Conservation (phyloP, 768 basidiomycete genomes). For the Lanmaoa pseudosensibilis region DNA sequence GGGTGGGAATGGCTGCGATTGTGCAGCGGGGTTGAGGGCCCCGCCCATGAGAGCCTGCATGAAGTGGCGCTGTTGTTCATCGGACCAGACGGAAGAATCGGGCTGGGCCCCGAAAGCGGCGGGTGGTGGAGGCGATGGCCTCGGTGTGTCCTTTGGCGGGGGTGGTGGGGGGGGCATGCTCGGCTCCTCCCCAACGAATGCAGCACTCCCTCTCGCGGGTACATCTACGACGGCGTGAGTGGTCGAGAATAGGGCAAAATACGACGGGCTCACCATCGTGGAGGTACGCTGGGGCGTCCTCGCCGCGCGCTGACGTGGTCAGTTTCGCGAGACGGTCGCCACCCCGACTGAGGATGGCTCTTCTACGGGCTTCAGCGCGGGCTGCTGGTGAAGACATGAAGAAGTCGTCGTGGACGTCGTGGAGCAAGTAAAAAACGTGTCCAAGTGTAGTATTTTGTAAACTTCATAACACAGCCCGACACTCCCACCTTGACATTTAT, state of each 20-base stretch:
- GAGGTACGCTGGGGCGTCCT: conserved; percentile 58
- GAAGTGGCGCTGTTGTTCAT: conserved; percentile 68
- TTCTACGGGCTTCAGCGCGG: conserved; percentile 74
- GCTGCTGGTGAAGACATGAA: conserved; percentile 51
- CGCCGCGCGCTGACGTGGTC: conserved; percentile 71
- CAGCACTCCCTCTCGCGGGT: conserved; percentile 17
- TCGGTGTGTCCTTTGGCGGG: conserved; percentile 25
- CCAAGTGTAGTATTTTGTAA: neutral
- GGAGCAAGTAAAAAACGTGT: conserved; percentile 11
- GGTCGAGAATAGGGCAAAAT: neutral
- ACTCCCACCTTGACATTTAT: neutral
- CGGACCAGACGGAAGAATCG: conserved; percentile 63
- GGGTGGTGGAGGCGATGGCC: conserved; percentile 27
- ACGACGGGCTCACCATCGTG: conserved; percentile 42
- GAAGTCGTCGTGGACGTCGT: conserved; percentile 6
- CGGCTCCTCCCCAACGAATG: conserved; percentile 41
- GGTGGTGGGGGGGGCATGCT: conserved; percentile 28
- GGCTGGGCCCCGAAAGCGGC: conserved; percentile 27
- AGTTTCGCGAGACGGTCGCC: conserved; percentile 76
- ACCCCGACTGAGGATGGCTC: conserved; percentile 72
- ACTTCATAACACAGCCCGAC: neutral
- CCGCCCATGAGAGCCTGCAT: conserved; percentile 60
- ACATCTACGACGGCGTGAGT: conserved; percentile 5
- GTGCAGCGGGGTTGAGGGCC: conserved; percentile 32
- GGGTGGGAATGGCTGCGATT: conserved; percentile 9